Evolutionary conservation across 495 filamentous ascomycete genomes (phyloP), one percentile per base, ranked within the genome.

Genomic region (Penicillium goetzii): DNA sequence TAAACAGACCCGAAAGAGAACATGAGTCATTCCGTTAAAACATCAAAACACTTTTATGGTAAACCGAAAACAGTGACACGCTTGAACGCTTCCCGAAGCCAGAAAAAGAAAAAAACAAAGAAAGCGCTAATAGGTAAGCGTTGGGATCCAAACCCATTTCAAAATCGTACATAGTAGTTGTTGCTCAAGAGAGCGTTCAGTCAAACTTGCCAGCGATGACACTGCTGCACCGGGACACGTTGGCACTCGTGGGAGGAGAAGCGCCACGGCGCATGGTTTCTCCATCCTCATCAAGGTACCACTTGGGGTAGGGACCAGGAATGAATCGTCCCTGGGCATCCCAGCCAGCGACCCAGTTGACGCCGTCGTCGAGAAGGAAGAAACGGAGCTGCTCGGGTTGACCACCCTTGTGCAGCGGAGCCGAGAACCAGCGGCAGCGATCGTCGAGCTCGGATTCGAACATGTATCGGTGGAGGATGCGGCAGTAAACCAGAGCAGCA

Each of bases 381-480:
- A 81, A 81, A 56, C 78, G 59, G 38, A 79, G 69, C 66, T 72
- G 67, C 58, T 78, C 76, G 5, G 77, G 69, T 14, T 70, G 67
- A 32, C 62, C 70, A 38, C 76, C 78, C 28, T 77, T 73, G 50
- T 75, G 70, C 50, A 76, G 55, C 11, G 63, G 68, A 26, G 79
- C 78, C 19, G 70, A 68, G 59, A 75, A 73, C 74, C 73, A 81
- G 64, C 71, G 74, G 59, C 78, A 80, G 59, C 79, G 74, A 8
- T 78, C 73, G 26, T 80, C 74, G 59, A 81, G 69, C 53, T 81
- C 79, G 28, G 72, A 64, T 56, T 80, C 77, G 53, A 81, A 80
- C 56, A 81, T 73, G 68, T 80, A 80, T 21, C 77, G 76, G 64
- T 81, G 79, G 40, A 81, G 77, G 55, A 80, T 79, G 55, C 79